Evolutionary conservation across 139 green algal genomes (phyloP).

Genomic region (Chlamydomonas sp.): DNA sequence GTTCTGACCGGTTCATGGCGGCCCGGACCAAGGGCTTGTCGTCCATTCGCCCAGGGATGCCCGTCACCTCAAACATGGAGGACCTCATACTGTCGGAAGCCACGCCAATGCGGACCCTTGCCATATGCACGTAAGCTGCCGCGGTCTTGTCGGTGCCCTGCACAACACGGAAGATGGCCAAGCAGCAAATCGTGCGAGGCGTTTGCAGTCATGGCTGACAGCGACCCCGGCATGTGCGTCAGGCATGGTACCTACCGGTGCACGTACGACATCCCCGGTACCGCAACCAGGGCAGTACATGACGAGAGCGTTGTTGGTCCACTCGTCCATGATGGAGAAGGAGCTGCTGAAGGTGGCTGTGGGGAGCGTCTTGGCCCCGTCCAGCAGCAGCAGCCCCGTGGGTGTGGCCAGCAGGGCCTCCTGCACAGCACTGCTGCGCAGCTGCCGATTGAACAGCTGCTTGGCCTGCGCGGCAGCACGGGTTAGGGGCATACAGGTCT

Average conservation of each 20-base stretch:
- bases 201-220: no score
- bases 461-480: not conserved
- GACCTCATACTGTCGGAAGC: not conserved
- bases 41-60: not conserved
- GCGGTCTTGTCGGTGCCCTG: not conserved
- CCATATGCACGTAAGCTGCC: not conserved
- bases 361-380: not conserved
- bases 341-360: not conserved
- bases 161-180: no score
- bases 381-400: conserved; percentile 3
- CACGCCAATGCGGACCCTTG: not conserved
- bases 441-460: not conserved
- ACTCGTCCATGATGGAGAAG: conserved; percentile 21
- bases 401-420: conserved; percentile 10
- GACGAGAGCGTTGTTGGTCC: not conserved
- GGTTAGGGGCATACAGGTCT: not conserved
- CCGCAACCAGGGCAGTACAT: not conserved
- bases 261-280: no score
- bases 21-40: not conserved
- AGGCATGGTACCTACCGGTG: no score
- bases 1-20: not conserved
- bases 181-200: no score
- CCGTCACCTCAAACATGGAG: not conserved
- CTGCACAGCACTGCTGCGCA: not conserved
- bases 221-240: no score